Evolutionary conservation across 495 filamentous ascomycete species (phyloP).

Genomic region (Daldinia grandis): DNA sequence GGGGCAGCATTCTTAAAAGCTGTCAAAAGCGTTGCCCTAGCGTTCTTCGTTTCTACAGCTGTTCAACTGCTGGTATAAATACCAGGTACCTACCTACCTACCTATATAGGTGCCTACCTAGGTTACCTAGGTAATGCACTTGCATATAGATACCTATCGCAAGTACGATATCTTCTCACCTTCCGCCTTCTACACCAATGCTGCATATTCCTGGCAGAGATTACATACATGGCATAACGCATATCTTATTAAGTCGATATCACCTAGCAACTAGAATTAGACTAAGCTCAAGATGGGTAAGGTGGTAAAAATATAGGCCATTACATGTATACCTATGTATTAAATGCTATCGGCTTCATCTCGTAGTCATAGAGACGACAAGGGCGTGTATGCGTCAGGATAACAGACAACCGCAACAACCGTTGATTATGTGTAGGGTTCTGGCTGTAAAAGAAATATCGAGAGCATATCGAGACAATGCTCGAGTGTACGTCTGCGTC

Average conservation of each 20-base stretch:
- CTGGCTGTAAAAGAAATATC: neutral
- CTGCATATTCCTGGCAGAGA: neutral
- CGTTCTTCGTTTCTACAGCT: neutral
- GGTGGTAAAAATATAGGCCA: no score
- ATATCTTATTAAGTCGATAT: neutral
- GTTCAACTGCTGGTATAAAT: neutral
- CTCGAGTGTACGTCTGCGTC: neutral
- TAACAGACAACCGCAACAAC: neutral
- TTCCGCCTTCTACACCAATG: neutral
- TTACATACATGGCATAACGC: neutral
- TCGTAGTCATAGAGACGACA: neutral
- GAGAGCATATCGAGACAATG: neutral
- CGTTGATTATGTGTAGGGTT: neutral
- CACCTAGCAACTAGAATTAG: neutral
- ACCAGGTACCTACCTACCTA: no score
- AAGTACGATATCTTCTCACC: neutral
- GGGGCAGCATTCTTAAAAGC: neutral
- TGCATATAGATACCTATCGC: no score
- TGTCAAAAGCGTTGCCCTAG: neutral
- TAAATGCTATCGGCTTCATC: neutral
- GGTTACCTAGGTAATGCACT: no score
- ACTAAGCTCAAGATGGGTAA: neutral
- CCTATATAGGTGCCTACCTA: no score
- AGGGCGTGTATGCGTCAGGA: neutral
- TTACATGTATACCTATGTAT: neutral